Evolutionary conservation across 768 basidiomycete species (phyloP).

Genomic region (Xerocomellus intermedius): DNA sequence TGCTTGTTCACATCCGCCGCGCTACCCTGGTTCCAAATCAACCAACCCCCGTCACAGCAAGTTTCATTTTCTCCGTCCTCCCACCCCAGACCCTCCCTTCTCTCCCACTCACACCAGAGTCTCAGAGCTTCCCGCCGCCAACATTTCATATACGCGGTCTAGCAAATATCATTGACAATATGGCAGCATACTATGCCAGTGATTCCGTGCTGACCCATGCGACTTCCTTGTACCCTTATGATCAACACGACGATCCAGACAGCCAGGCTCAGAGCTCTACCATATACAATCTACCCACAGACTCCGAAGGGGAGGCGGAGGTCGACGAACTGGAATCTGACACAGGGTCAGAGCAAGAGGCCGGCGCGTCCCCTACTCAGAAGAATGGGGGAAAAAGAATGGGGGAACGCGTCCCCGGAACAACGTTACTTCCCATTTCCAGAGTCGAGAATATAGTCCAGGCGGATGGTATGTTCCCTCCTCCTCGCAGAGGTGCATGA

Average conservation of each 20-base stretch:
- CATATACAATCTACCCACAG: constrained; percentile 34
- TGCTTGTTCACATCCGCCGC: constrained; percentile 28
- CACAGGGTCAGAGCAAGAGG: constrained; percentile 30
- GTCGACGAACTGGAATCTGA: constrained; percentile 36
- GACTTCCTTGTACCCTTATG: constrained; percentile 34
- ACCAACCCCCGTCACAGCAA: constrained; percentile 18
- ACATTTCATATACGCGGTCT: constrained; percentile 6
- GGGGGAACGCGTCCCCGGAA: constrained; percentile 56
- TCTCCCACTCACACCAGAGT: background rate
- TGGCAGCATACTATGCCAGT: constrained; percentile 32
- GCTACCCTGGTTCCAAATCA: constrained; percentile 22
- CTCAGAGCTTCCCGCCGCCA: constrained; percentile 7
- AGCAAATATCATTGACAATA: constrained; percentile 18
- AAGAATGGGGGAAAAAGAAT: constrained; percentile 30
- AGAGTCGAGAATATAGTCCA: constrained; percentile 77
- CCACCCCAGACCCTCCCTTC: background rate
- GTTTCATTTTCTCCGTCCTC: constrained; percentile 5
- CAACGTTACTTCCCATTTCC: constrained; percentile 62
- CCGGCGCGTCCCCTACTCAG: constrained; percentile 24
- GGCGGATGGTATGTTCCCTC: constrained; percentile 59
- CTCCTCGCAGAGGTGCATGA: constrained; percentile 5
- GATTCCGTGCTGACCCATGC: constrained; percentile 32
- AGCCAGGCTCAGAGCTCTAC: constrained; percentile 23
- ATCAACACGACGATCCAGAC: constrained; percentile 24
- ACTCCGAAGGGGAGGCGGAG: constrained; percentile 34